Percentiles rank a stretch among this genome's conserved stretches.
Evolutionary conservation across 352 stramenopile genomes (phyloP).

Genomic region (Pythium aphanidermatum): DNA sequence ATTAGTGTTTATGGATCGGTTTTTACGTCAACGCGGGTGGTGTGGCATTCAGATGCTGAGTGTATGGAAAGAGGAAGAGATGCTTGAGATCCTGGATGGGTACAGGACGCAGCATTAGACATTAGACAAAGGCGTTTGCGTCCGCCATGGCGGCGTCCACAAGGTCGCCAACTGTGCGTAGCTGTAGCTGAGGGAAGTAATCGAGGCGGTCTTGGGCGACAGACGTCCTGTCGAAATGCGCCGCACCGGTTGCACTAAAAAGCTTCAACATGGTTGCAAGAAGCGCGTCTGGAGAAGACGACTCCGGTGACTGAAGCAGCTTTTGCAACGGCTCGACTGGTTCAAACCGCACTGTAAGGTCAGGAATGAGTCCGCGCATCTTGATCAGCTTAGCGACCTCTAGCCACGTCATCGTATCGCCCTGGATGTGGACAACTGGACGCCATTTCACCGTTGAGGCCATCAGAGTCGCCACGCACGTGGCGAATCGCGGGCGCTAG

Average conservation of each 20-base stretch:
- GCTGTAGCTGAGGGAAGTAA: conserved; percentile 23
- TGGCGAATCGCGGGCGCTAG: conserved; percentile 21
- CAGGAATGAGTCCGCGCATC: conserved; percentile 17
- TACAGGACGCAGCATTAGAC: too few relatives aligned
- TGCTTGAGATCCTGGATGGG: too few relatives aligned
- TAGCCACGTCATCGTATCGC: conserved; percentile 28
- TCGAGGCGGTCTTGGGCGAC: conserved; percentile 23
- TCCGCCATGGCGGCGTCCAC: conserved; percentile 16
- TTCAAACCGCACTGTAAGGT: conserved; percentile 16
- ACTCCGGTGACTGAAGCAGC: too few relatives aligned
- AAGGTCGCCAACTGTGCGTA: conserved; percentile 24
- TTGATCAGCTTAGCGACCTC: conserved; percentile 22
- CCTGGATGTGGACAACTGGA: conserved; percentile 25
- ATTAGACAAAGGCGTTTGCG: conserved; percentile 9
- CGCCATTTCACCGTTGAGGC: conserved; percentile 26
- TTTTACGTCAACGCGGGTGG: too few relatives aligned
- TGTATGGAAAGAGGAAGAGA: too few relatives aligned
- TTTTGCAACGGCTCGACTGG: conserved; percentile 2
- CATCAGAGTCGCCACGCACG: conserved; percentile 14
- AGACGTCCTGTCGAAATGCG: conserved; percentile 24
- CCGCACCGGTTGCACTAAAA: neutral
- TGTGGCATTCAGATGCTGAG: too few relatives aligned
- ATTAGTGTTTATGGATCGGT: too few relatives aligned
- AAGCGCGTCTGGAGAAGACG: neutral
- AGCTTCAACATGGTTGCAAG: conserved; percentile 21